A percentile compares a stretch with the other conserved stretches of the same genome.
Evolutionary conservation across 2,329 filamentous ascomycete genomes (phyloP).

Genomic region (Botrytis sinoallii): DNA sequence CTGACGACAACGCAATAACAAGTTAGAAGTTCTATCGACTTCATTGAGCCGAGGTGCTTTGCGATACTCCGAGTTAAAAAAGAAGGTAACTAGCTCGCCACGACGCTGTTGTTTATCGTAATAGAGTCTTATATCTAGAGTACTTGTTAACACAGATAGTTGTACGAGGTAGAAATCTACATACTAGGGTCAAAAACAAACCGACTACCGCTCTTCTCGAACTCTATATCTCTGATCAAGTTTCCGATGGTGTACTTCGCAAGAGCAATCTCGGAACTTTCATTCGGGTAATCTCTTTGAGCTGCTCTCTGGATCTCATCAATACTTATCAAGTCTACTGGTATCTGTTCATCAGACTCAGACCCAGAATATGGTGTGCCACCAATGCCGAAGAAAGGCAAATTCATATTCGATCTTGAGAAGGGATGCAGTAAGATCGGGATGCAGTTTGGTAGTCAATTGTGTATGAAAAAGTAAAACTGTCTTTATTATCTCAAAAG

Average conservation of each 20-base stretch:
- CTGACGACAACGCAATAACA: not conserved
- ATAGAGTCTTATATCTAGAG: not conserved
- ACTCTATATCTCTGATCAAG: not conserved
- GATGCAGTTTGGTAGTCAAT: not conserved
- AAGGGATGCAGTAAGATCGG: rapidly evolving
- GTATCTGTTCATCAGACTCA: not conserved
- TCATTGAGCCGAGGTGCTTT: not conserved
- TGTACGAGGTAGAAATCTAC: not conserved
- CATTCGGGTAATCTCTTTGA: not conserved
- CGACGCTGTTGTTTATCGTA: not conserved
- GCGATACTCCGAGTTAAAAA: not conserved
- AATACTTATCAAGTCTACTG: not conserved
- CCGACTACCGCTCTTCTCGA: not conserved
- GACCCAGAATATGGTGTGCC: rapidly evolving
- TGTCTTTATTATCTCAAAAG: not conserved
- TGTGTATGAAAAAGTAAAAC: not conserved
- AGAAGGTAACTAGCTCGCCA: not conserved
- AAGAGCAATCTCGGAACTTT: not conserved
- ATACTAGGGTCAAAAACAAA: not conserved
- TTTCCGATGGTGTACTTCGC: not conserved
- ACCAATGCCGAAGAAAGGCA: rapidly evolving
- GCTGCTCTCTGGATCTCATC: not conserved
- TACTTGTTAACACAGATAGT: not conserved
- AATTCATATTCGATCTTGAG: not conserved
- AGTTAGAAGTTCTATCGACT: not conserved